Percentiles rank a stretch among this genome's conserved stretches.
These are phyloP conservation scores for Rhododendron kiyosumense DNA, from an alignment of 148 eudicot species.

Conservation along the genomic window DNA sequence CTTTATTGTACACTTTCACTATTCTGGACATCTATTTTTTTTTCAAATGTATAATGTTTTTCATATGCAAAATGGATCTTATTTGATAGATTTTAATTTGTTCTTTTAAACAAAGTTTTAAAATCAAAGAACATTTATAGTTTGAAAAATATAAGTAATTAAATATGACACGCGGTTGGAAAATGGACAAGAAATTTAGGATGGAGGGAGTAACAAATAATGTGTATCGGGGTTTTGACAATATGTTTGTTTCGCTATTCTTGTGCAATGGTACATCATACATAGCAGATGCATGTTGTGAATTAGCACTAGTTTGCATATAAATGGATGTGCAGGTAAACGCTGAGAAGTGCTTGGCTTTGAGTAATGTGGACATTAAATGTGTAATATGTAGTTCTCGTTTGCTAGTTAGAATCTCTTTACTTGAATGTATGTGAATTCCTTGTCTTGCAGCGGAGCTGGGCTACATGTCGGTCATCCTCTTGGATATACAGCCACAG, in stretches of 20 bases:
- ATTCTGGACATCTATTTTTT: too few relatives aligned
- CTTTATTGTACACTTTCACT: too few relatives aligned
- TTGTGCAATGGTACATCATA: background rate
- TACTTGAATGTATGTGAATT: background rate
- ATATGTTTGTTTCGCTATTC: background rate
- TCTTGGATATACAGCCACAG: slow-evolving; percentile 97
- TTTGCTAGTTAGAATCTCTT: background rate
- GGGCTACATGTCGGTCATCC: slow-evolving; percentile 99
- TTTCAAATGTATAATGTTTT: too few relatives aligned
- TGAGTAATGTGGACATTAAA: background rate
- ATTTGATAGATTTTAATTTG: too few relatives aligned
- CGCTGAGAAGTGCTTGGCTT: background rate
- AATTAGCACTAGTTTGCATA: background rate
- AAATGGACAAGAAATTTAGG: background rate
- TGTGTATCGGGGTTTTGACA: background rate
- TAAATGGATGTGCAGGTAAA: background rate
- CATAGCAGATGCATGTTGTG: background rate
- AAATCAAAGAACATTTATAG: too few relatives aligned
- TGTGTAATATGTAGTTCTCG: background rate
- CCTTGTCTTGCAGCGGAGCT: slow-evolving; percentile 69
- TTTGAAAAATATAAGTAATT: too few relatives aligned
- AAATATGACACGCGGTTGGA: background rate
- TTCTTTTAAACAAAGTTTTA: too few relatives aligned
- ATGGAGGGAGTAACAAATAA: background rate
- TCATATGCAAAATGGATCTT: too few relatives aligned